A percentile compares a stretch with the other conserved stretches of the same genome.
Evolutionary conservation across 2,329 filamentous ascomycete species (phyloP).

Genomic region (Fusarium armeniacum): DNA sequence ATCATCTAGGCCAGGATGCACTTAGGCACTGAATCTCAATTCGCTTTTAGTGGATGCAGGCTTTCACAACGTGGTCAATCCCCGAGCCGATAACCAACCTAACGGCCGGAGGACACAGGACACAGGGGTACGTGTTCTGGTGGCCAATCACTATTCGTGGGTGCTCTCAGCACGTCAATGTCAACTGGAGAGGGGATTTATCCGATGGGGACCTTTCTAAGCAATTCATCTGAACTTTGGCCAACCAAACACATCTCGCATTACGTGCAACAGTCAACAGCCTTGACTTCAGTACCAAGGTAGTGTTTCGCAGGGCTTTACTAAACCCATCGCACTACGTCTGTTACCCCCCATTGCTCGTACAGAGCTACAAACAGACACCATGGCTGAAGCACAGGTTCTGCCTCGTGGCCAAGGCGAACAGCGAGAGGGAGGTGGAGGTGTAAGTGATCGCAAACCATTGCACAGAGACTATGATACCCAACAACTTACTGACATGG

Average conservation of each 20-base stretch:
- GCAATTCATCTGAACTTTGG: conserved; percentile 15
- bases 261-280: conserved; percentile 32
- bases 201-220: background rate
- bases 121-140: conserved; percentile 22
- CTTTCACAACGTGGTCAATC: conserved; percentile 32
- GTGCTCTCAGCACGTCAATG: conserved; percentile 39
- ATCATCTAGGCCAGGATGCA: conserved; percentile 27
- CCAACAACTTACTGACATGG: conserved; percentile 23
- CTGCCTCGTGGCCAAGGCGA: conserved; percentile 45
- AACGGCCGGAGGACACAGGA: conserved; percentile 31
- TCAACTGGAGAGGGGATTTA: conserved; percentile 43
- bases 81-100: conserved; percentile 36
- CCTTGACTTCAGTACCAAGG: conserved; percentile 36
- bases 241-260: conserved; percentile 32
- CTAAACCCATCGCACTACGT: conserved; percentile 8
- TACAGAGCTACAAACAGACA: conserved; percentile 23
- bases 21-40: conserved; percentile 33
- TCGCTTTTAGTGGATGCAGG: conserved; percentile 20
- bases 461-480: background rate
- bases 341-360: conserved; percentile 8
- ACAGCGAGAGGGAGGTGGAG: conserved; percentile 42
- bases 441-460: conserved; percentile 48
- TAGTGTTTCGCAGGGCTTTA: conserved; percentile 13
- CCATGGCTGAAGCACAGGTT: conserved; percentile 50
- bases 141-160: conserved; percentile 42